Base-by-base conservation (phyloP, 768 basidiomycete species). In the Gelatoporia subvermispora region DNA sequence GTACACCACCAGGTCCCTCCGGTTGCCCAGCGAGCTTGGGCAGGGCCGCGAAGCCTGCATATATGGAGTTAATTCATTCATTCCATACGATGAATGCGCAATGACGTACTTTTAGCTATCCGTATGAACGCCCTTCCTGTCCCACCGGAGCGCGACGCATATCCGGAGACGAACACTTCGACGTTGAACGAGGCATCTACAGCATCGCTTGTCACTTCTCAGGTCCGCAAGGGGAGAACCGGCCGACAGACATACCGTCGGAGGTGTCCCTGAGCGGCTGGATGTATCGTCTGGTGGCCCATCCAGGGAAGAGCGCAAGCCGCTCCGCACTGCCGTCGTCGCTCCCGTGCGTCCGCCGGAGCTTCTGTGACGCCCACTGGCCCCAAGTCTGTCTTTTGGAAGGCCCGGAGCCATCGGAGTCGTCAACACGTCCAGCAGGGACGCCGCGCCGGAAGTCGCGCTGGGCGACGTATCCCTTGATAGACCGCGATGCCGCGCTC, bases 151-250 rank as follows among this genome's bases (percentile, higher is more conserved):
- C 72, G 78, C 15, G 82, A 73, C 0, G 85, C 89, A 55, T 81
- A 90, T 0, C 92, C 93, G 13, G 89, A 88, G 8, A 91, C 71
- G 41, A 81, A 85, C 0, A 92, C 68, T 37, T 85, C 81, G 3
- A 93, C 65, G 44, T 84, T 80, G 55, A 90, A 93, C 3, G 79
- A 62, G 3, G 52, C 65, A 37, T 69, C 81, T 79, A 47, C 3
- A 44, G 74, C 73, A 47, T 3, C 28, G n/a, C 35, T 45, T 37
- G 42, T 35, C 11, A 9, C 35, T 25, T 23, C 22, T 15, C 5
- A 52, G 35, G 22, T 28, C 45, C 37, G 41, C 24, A 22, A 38
- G 35, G 17, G 41, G 13, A 11, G 23, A 8, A 11, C 3, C 3
- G 15, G 16, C 20, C 34, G 18, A 3, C 36, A 37, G 68, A 65